Base-by-base conservation (phyloP, 1,139 yeast species). In the Nadsonia commutata region DNA sequence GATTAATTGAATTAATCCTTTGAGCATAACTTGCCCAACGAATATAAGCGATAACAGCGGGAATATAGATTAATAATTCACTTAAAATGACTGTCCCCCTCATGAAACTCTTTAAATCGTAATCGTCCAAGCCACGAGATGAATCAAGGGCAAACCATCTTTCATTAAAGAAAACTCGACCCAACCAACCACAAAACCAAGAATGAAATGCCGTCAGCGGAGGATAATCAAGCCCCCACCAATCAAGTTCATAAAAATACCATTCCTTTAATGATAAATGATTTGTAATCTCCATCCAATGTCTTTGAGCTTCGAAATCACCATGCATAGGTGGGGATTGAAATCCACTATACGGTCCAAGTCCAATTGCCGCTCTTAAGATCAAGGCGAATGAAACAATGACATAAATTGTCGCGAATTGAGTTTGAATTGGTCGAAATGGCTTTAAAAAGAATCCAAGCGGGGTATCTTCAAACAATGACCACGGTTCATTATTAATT, bases 191-290 rank as follows among this genome's bases (percentile, higher is more conserved):
- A 43, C 81, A 60, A 1, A 83, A 40, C 72, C 80, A 85, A 45
- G 94, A 85, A 57, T 90, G 97, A 59, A 73, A 88, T 0, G 97
- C 98, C 0, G 98, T 90, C 50, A 93, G 66, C 4, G 98, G 98
- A 1, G 99, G 99, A 59, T 90, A 93, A 60, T 93, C 98, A 40
- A 93, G 68, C 1, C 97, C 96, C 98, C 98, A 90, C 65, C 90
- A 86, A 52, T 78, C 77, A 41, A 85, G 67, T 57, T 90, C 96
- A 59, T 78, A 85, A 63, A 72, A 82, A 58, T 90, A 90, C 98
- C 98, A 93, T 49, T 80, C 56, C 1, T 66, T 62, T 2, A 84
- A 62, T 0, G 95, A 94, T 43, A 88, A 59, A 51, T 78, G 75
- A 38, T 70, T 76, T 0, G 98, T 88, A 46, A 90, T 67, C 59